A percentile compares a stretch with the other conserved stretches of the same genome.
These are phyloP conservation scores for Lipomyces spencermartinsiae DNA, from an alignment of 805 yeast genomes.

Conservation along the genomic window DNA sequence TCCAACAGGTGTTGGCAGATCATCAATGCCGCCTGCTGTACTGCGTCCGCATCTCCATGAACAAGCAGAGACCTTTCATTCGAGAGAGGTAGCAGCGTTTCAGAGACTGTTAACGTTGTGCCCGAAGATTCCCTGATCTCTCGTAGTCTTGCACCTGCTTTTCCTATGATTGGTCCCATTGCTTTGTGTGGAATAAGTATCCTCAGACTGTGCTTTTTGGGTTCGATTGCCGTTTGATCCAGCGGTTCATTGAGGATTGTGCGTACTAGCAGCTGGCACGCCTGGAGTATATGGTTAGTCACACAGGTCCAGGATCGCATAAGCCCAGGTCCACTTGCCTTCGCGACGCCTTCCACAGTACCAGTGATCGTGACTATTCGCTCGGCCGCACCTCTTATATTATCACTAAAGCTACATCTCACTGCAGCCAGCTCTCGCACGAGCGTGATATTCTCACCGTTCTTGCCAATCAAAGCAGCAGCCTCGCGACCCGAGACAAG, in stretches of 20 bases:
- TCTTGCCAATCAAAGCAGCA: constrained; percentile 32
- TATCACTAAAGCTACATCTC: constrained; percentile 28
- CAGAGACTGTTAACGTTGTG: constrained; percentile 24
- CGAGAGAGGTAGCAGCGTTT: constrained; percentile 34
- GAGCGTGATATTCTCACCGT: constrained; percentile 26
- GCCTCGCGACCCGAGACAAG: constrained; percentile 34
- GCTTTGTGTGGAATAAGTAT: constrained; percentile 28
- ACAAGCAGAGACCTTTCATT: constrained; percentile 32
- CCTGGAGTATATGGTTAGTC: constrained; percentile 2
- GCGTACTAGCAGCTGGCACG: constrained; percentile 17
- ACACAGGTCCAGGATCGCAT: neutral
- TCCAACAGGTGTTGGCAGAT: constrained; percentile 15
- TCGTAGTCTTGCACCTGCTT: constrained; percentile 18
- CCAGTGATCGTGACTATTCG: constrained; percentile 28
- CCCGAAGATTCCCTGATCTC: constrained; percentile 21
- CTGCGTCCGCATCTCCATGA: constrained; percentile 17
- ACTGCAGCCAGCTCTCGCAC: constrained; percentile 26
- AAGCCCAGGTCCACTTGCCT: constrained; percentile 9
- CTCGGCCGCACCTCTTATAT: constrained; percentile 25
- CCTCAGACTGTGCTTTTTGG: constrained; percentile 19
- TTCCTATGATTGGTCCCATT: constrained; percentile 28
- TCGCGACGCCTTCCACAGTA: constrained; percentile 18
- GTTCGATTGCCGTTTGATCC: neutral
- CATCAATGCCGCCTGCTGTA: constrained; percentile 12
- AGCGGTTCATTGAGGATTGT: constrained; percentile 6